Conservation (phyloP, 768 basidiomycete species). For the Lactifluus volemus region DNA sequence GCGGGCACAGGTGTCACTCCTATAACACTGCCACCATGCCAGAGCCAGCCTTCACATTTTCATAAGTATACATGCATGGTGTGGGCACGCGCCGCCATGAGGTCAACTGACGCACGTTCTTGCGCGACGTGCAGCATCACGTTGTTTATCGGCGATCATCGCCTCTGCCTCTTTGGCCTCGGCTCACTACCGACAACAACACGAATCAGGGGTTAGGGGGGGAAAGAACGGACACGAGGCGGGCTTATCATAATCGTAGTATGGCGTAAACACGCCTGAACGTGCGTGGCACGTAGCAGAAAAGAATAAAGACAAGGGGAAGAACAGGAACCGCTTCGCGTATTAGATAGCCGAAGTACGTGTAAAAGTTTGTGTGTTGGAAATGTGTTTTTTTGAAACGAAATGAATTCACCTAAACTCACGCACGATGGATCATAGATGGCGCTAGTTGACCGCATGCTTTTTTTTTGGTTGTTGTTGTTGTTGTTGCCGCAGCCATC, state of each 20-base stretch:
- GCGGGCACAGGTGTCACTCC: neutral
- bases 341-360: neutral
- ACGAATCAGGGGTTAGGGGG: neutral
- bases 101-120: neutral
- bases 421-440: no score
- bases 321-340: neutral
- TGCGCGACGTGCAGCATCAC: neutral
- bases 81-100: neutral
- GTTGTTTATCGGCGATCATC: neutral
- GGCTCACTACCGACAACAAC: neutral
- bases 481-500: no score
- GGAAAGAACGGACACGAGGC: neutral
- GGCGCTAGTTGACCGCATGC: no score
- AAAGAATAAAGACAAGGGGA: neutral
- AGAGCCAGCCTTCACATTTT: neutral
- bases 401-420: no score
- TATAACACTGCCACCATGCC: neutral
- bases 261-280: neutral
- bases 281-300: neutral
- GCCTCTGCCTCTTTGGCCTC: neutral
- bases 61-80: neutral
- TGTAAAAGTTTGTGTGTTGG: neutral
- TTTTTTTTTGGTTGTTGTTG: no score
- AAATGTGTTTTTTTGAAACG: no score
- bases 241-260: neutral